Evolutionary conservation across 352 stramenopile genomes (phyloP).

Genomic region (Pythium oligandrum): DNA sequence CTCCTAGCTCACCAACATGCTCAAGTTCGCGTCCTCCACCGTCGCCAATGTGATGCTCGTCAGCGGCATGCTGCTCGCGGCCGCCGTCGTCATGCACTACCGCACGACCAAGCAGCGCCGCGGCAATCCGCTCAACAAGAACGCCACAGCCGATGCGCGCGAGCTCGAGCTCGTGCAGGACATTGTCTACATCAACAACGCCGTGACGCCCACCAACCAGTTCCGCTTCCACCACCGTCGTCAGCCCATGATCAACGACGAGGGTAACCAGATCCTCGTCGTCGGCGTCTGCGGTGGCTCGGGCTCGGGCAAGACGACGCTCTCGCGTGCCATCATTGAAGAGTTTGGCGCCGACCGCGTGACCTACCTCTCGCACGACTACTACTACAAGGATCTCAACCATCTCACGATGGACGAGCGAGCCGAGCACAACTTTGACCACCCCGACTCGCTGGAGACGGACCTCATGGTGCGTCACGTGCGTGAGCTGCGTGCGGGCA

Average conservation of each 20-base stretch:
- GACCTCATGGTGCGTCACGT: slow-evolving; percentile 92
- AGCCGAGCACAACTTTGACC: slow-evolving; percentile 95
- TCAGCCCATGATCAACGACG: slow-evolving; percentile 34
- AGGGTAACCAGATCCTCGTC: slow-evolving; percentile 76
- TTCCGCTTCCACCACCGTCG: slow-evolving; percentile 41
- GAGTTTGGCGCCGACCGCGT: slow-evolving; percentile 88
- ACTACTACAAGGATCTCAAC: slow-evolving; percentile 94
- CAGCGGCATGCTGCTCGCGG: slow-evolving; percentile 38
- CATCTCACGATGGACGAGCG: slow-evolving; percentile 88
- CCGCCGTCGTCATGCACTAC: slow-evolving; percentile 36
- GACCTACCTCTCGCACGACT: slow-evolving; percentile 94
- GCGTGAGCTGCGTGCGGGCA: slow-evolving; percentile 75
- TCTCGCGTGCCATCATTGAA: slow-evolving; percentile 86
- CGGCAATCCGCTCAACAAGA: slow-evolving; percentile 34
- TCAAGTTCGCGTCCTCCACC: slow-evolving; percentile 18
- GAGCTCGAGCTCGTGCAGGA: slow-evolving; percentile 81
- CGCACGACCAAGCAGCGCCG: slow-evolving; percentile 35
- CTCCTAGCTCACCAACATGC: slow-evolving; percentile 20
- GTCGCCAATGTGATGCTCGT: slow-evolving; percentile 30
- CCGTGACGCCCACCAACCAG: slow-evolving; percentile 30
- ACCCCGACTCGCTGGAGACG: slow-evolving; percentile 96
- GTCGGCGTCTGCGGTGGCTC: slow-evolving; percentile 91
- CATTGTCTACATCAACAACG: slow-evolving; percentile 83
- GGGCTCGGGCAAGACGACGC: slow-evolving; percentile 90
- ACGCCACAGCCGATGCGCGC: slow-evolving; percentile 38